Percentiles rank a stretch among this genome's conserved stretches.
Evolutionary conservation across 345 rosid genomes (phyloP).

Genomic region (Melaleuca alternifolia): DNA sequence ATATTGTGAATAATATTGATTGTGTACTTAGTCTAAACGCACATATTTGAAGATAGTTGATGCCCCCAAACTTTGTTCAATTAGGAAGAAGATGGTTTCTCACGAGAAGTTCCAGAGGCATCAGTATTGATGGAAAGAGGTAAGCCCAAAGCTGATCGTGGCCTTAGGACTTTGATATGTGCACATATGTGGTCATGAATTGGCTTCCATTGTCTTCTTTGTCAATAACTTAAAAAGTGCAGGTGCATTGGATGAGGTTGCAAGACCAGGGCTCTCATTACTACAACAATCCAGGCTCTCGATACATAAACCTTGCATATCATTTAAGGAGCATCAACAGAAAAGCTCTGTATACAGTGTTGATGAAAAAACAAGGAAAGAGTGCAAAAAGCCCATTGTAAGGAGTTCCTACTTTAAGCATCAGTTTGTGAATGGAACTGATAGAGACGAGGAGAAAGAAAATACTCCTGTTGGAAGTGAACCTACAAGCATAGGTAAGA

Average conservation of each 20-base stretch:
- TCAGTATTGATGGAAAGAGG: slow-evolving; percentile 21
- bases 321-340: slow-evolving; percentile 14
- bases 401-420: slow-evolving; percentile 64
- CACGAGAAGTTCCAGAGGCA: slow-evolving; percentile 4
- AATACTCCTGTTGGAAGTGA: slow-evolving; percentile 9
- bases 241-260: slow-evolving; percentile 9
- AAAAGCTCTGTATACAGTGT: slow-evolving; percentile 11
- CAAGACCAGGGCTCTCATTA: slow-evolving; percentile 5
- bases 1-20: neutral
- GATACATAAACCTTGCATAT: slow-evolving; percentile 13
- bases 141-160: slow-evolving; percentile 1
- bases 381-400: slow-evolving; percentile 33
- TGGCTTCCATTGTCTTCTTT: neutral
- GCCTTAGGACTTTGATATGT: neutral
- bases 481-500: neutral
- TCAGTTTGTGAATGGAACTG: slow-evolving; percentile 27
- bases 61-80: neutral
- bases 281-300: slow-evolving; percentile 11
- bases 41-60: neutral
- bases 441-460: slow-evolving; percentile 21
- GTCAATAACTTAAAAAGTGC: neutral
- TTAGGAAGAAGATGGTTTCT: slow-evolving; percentile 35
- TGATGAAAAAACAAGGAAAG: slow-evolving; percentile 30
- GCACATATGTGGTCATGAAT: neutral
- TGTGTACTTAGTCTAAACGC: neutral